These are phyloP conservation scores for Alternaria conjuncta DNA, from an alignment of 2,329 filamentous ascomycete species.

Conservation along the genomic window DNA sequence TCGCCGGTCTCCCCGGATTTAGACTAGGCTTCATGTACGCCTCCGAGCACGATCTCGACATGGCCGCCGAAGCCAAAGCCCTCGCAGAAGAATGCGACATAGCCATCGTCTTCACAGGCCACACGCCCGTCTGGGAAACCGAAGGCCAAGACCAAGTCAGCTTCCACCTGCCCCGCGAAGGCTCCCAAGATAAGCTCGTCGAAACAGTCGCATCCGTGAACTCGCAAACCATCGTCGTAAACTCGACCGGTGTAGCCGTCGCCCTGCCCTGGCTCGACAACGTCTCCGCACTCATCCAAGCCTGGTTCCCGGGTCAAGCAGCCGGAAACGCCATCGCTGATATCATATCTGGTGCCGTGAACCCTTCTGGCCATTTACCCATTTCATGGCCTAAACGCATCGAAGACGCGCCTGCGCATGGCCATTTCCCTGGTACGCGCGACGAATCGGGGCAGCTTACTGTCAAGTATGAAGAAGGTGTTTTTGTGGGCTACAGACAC, in stretches of 20 bases:
- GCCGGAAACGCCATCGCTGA: slow-evolving; percentile 52
- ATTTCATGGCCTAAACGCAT: slow-evolving; percentile 49
- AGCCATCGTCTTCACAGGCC: slow-evolving; percentile 44
- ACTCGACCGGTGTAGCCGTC: slow-evolving; percentile 78
- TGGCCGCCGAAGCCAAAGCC: slow-evolving; percentile 32
- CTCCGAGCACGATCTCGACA: slow-evolving; percentile 37
- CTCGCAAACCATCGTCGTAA: slow-evolving; percentile 72
- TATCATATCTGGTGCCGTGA: slow-evolving; percentile 48
- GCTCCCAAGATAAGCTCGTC: slow-evolving; percentile 69
- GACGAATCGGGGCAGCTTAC: slow-evolving; percentile 64
- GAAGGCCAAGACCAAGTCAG: slow-evolving; percentile 69
- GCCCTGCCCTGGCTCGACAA: slow-evolving; percentile 70
- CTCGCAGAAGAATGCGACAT: slow-evolving; percentile 37
- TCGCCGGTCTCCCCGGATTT: slow-evolving; percentile 41
- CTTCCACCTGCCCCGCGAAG: slow-evolving; percentile 60
- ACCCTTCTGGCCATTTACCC: slow-evolving; percentile 49
- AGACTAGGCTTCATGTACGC: slow-evolving; percentile 44
- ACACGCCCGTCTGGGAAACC: slow-evolving; percentile 45
- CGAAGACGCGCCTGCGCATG: slow-evolving; percentile 45
- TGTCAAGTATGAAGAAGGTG: slow-evolving; percentile 60
- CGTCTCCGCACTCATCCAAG: slow-evolving; percentile 48
- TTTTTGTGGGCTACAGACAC: slow-evolving; percentile 63
- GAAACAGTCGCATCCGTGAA: slow-evolving; percentile 69
- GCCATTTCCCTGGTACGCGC: slow-evolving; percentile 48
- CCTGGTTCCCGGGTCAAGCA: slow-evolving; percentile 54